Percentiles rank a stretch among this genome's conserved stretches.
These are phyloP conservation scores for Schwanniomyces yamadae DNA, from an alignment of 805 yeast species.

Conservation along the genomic window DNA sequence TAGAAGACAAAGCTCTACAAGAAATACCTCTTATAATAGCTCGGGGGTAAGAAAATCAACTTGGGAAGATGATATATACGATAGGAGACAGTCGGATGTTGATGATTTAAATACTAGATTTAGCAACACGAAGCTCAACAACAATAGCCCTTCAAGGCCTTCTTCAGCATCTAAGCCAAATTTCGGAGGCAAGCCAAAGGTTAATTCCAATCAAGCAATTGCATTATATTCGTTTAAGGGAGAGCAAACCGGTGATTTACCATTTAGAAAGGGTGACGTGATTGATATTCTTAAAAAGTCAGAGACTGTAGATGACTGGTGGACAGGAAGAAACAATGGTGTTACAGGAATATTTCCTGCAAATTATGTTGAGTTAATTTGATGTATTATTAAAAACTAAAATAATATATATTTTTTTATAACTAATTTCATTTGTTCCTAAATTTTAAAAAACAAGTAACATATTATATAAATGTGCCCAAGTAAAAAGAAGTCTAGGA, in stretches of 20 bases:
- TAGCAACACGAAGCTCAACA: slow-evolving; percentile 28
- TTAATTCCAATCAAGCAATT: slow-evolving; percentile 72
- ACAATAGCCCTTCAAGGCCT: slow-evolving; percentile 34
- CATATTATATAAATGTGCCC: too few relatives aligned
- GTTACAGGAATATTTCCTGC: slow-evolving; percentile 95
- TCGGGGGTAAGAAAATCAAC: slow-evolving; percentile 32
- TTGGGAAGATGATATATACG: slow-evolving; percentile 91
- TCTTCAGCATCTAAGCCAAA: slow-evolving; percentile 39
- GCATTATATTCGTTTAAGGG: slow-evolving; percentile 89
- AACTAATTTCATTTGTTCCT: too few relatives aligned
- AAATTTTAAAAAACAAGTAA: too few relatives aligned
- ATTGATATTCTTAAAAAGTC: slow-evolving; percentile 83
- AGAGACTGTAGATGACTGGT: slow-evolving; percentile 94
- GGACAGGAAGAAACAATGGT: slow-evolving; percentile 91
- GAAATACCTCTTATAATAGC: slow-evolving; percentile 8
- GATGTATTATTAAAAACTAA: too few relatives aligned
- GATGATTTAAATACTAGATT: slow-evolving; percentile 35
- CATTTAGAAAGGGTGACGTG: slow-evolving; percentile 92
- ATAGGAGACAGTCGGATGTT: slow-evolving; percentile 38
- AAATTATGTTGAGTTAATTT: slow-evolving; percentile 83
- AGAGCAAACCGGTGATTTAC: slow-evolving; percentile 88
- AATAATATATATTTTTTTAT: too few relatives aligned
- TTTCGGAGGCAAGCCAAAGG: slow-evolving; percentile 34
- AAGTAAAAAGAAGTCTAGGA: too few relatives aligned
- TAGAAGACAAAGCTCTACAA: slow-evolving; percentile 14